These are phyloP conservation scores for Phlebiopsis flavidoalba DNA, from an alignment of 768 basidiomycete genomes.

Conservation along the genomic window DNA sequence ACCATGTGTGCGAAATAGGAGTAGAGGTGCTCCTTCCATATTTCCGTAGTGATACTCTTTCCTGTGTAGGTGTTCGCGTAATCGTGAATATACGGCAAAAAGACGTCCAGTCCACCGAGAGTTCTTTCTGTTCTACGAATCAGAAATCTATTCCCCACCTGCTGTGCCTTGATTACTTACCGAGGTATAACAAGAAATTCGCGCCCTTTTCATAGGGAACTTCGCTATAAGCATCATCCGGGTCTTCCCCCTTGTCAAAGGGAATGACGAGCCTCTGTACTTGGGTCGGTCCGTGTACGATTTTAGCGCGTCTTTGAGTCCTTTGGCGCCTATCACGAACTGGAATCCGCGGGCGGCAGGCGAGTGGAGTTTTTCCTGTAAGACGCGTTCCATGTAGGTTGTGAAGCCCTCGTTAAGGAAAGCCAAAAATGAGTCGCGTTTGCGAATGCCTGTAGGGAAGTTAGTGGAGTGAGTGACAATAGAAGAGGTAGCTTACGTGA, in stretches of 20 bases:
- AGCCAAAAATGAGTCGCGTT: slow-evolving; percentile 80
- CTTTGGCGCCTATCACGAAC: slow-evolving; percentile 71
- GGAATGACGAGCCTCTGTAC: slow-evolving; percentile 79
- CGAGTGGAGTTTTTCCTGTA: slow-evolving; percentile 64
- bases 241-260: slow-evolving; percentile 68
- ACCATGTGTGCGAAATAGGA: slow-evolving; percentile 58
- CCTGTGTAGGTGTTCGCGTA: slow-evolving; percentile 82
- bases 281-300: slow-evolving; percentile 54
- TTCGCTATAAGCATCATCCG: slow-evolving; percentile 68
- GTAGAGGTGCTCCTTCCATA: slow-evolving; percentile 82
- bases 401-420: slow-evolving; percentile 96
- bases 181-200: slow-evolving; percentile 82
- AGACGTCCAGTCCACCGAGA: slow-evolving; percentile 77
- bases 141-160: neutral
- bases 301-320: slow-evolving; percentile 65
- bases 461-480: neutral
- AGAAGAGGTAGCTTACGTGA: slow-evolving; percentile 44
- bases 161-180: slow-evolving; percentile 32
- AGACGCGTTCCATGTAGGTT: slow-evolving; percentile 83
- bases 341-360: slow-evolving; percentile 77
- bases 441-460: slow-evolving; percentile 44
- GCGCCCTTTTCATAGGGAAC: slow-evolving; percentile 90
- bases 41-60: slow-evolving; percentile 74
- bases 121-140: slow-evolving; percentile 43
- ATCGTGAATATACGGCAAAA: slow-evolving; percentile 79